Evolutionary conservation across 768 basidiomycete genomes (phyloP).

Genomic region (Tubosaeta brunneosetosa): DNA sequence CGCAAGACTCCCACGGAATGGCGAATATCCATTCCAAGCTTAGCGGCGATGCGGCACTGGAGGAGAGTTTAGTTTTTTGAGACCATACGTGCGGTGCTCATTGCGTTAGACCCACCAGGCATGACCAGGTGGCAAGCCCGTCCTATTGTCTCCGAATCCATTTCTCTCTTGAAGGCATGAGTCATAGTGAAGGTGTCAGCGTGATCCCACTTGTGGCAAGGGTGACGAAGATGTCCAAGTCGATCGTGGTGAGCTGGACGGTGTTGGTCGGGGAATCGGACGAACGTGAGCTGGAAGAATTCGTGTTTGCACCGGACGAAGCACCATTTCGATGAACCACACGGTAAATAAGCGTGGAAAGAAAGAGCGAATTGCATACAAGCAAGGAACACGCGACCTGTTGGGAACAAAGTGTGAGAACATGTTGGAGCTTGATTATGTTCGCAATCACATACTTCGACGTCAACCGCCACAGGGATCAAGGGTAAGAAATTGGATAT

Average conservation of each 20-base stretch:
- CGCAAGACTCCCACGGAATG: not conserved
- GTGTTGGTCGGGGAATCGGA: not conserved
- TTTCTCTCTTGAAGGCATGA: not conserved
- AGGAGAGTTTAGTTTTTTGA: not conserved
- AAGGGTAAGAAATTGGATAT: not conserved
- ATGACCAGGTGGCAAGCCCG: not conserved
- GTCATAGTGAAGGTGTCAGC: not conserved
- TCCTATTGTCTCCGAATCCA: not conserved
- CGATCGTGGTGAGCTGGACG: constrained; percentile 11
- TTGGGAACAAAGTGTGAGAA: constrained; percentile 1
- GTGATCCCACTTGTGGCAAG: not conserved
- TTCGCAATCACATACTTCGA: constrained; percentile 7
- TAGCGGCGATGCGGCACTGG: not conserved
- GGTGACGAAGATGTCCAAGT: not conserved
- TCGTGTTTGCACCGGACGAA: not conserved
- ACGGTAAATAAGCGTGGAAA: constrained; percentile 7
- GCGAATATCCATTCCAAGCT: not conserved
- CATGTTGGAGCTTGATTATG: not conserved
- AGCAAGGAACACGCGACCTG: constrained; percentile 15
- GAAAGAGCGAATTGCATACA: constrained; percentile 12
- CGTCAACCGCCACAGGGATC: constrained; percentile 7
- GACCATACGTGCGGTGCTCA: not conserved
- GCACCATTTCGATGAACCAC: not conserved
- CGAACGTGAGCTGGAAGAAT: not conserved
- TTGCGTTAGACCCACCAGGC: not conserved